Evolutionary conservation across 2,329 filamentous ascomycete species (phyloP), one percentile per base, ranked within the genome.

Genomic region (Dryadomyces quercivorus): DNA sequence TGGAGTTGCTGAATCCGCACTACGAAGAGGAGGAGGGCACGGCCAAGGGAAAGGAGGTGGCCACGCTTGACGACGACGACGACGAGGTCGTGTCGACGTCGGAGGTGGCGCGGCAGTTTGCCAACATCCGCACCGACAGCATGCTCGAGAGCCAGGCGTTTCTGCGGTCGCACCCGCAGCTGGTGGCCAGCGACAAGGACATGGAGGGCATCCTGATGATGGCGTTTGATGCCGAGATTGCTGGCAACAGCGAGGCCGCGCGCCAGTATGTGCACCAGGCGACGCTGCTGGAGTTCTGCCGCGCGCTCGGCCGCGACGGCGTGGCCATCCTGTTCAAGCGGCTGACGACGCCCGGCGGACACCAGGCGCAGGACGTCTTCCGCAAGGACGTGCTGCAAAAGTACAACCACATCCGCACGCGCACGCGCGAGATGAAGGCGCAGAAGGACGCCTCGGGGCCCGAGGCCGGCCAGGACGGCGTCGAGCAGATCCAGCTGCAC

Each of bases 401-500:
- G 3, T 96, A 94, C 69, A 75, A 76, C 63, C 82, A 85, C 53
- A 97, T 98, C 68, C 83, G 82, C 63, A 83, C 76, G 26, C 82
- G 93, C 50, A 83, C 86, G 1, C 76, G 78, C 7, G 88, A 94
- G 68, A 85, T 95, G 59, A 69, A 76, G 54, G 69, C 71, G 18
- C 72, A 81, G 69, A 68, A 75, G 57, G 51, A 47, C 18, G 55
- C 22, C 12, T n/a, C 42, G 16, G 42, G 16, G 16, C 16, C 16
- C n/a, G 75, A 74, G 16, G 70, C 72, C 56, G 63, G 68, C 42
- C 75, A 74, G 44, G 63, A 60, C 26, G 88, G 85, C 20, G 86
- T 95, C 10, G 93, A 98, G 72, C 92, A 96, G 69, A 98, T 98
- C 61, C 94, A 98, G 70, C 78, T 98, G 49, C 93, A 98, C 66